Conservation (phyloP, 148 eudicot genomes). For the Hydrangea macrophylla region DNA sequence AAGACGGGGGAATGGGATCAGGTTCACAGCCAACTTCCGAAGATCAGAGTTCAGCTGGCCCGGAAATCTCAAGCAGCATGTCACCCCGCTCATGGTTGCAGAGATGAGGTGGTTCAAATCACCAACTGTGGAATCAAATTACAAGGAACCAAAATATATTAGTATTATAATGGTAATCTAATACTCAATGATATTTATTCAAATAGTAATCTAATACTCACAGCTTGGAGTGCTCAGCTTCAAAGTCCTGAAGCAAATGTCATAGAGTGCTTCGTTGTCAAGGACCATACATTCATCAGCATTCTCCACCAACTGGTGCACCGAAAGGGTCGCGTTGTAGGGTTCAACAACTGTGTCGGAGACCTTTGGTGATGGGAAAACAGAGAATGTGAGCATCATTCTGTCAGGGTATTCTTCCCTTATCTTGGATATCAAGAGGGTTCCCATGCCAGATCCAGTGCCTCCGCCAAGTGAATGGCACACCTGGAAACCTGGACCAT, state of each 20-base stretch:
- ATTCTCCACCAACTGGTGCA: constrained; percentile 77
- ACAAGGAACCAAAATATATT: neutral
- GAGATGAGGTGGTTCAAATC: constrained; percentile 83
- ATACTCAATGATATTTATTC: neutral
- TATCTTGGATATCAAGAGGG: constrained; percentile 72
- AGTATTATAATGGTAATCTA: neutral
- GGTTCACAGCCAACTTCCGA: constrained; percentile 71
- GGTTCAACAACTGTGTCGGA: constrained; percentile 84
- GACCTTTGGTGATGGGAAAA: constrained; percentile 74
- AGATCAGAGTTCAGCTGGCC: constrained; percentile 80
- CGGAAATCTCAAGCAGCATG: constrained; percentile 78
- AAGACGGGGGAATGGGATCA: constrained; percentile 88
- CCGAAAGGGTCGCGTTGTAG: constrained; percentile 81
- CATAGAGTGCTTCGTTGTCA: constrained; percentile 80
- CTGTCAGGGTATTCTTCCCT: constrained; percentile 82
- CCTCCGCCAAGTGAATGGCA: constrained; percentile 88
- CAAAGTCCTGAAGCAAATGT: constrained; percentile 74
- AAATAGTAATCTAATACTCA: constrained; percentile 18
- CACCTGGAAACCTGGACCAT: constrained; percentile 63
- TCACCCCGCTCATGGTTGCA: constrained; percentile 85
- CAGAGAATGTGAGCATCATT: constrained; percentile 82
- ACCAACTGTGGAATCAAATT: constrained; percentile 46
- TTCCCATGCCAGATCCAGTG: constrained; percentile 88
- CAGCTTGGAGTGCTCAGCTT: constrained; percentile 81
- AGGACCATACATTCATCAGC: constrained; percentile 89